Conservation (phyloP, 768 basidiomycete genomes). For the Trametes gibbosa region DNA sequence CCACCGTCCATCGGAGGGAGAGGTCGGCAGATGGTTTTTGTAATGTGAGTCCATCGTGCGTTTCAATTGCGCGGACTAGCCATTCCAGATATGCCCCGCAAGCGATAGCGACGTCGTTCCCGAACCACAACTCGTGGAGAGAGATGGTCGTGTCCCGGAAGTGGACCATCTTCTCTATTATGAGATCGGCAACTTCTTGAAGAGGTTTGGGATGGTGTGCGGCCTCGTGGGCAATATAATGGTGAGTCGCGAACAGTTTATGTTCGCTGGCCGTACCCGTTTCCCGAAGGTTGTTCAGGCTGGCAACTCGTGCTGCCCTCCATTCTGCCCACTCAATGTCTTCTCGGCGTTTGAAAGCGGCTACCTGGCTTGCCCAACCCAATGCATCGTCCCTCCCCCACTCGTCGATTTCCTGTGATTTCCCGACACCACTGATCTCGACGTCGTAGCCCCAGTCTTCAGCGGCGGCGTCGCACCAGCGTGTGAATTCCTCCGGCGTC, state of each 20-base stretch:
- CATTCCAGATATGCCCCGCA: slow-evolving; percentile 67
- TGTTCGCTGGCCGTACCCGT: slow-evolving; percentile 35
- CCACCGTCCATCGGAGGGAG: slow-evolving; percentile 32
- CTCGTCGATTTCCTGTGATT: slow-evolving; percentile 55
- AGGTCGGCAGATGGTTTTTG: slow-evolving; percentile 13
- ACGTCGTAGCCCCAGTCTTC: slow-evolving; percentile 73
- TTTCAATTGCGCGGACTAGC: slow-evolving; percentile 46
- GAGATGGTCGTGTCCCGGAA: slow-evolving; percentile 48
- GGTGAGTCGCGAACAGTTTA: slow-evolving; percentile 44
- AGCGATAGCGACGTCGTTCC: slow-evolving; percentile 42
- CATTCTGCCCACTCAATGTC: slow-evolving; percentile 28
- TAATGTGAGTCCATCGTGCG: slow-evolving; percentile 27
- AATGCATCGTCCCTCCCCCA: slow-evolving; percentile 68
- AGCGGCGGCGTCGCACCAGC: slow-evolving; percentile 58
- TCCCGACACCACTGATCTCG: slow-evolving; percentile 57
- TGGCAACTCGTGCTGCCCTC: slow-evolving; percentile 31
- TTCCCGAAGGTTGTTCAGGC: slow-evolving; percentile 13
- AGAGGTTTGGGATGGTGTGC: slow-evolving; percentile 43
- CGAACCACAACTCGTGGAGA: slow-evolving; percentile 42
- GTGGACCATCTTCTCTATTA: slow-evolving; percentile 54
- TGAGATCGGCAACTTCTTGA: slow-evolving; percentile 45
- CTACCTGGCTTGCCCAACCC: slow-evolving; percentile 68
- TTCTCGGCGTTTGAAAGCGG: slow-evolving; percentile 55
- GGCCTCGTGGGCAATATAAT: slow-evolving; percentile 49
- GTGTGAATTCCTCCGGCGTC: slow-evolving; percentile 70